Evolutionary conservation across 495 filamentous ascomycete genomes (phyloP).

Genomic region (Hypoxylon intermedium): DNA sequence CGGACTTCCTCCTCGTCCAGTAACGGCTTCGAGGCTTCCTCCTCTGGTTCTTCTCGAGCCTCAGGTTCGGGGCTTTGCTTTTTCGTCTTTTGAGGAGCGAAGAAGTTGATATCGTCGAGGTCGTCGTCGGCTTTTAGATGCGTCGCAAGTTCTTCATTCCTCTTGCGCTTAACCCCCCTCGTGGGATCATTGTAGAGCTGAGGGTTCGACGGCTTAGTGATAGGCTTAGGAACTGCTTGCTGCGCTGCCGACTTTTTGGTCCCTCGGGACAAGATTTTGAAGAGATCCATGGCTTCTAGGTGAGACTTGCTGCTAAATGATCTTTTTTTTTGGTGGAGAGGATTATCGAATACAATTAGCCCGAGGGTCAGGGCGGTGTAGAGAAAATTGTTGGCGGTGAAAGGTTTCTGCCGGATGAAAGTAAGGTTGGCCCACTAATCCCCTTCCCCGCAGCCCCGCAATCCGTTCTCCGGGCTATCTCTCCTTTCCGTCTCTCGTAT

Average conservation of each 20-base stretch:
- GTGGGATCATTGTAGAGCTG: constrained; percentile 57
- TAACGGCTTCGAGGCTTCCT: constrained; percentile 39
- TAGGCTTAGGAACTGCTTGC: constrained; percentile 37
- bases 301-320: constrained; percentile 1
- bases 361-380: constrained; percentile 24
- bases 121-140: constrained; percentile 34
- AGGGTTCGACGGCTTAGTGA: constrained; percentile 50
- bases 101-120: constrained; percentile 58
- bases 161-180: constrained; percentile 59
- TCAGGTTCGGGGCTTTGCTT: constrained; percentile 28
- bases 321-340: background rate
- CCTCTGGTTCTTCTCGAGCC: constrained; percentile 16
- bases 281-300: constrained; percentile 66
- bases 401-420: constrained; percentile 33
- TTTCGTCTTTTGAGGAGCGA: constrained; percentile 45
- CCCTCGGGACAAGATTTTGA: constrained; percentile 71
- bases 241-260: constrained; percentile 55
- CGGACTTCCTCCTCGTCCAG: constrained; percentile 72
- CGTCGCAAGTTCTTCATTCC: constrained; percentile 42
- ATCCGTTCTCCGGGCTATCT: background rate
- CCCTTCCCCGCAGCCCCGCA: constrained; percentile 21
- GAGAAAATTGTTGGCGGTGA: constrained; percentile 33
- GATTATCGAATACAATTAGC: constrained; percentile 13
- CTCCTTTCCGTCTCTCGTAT: background rate
- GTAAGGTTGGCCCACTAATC: background rate